Conservation (phyloP, 768 basidiomycete genomes). For the Pisolithus orientalis region DNA sequence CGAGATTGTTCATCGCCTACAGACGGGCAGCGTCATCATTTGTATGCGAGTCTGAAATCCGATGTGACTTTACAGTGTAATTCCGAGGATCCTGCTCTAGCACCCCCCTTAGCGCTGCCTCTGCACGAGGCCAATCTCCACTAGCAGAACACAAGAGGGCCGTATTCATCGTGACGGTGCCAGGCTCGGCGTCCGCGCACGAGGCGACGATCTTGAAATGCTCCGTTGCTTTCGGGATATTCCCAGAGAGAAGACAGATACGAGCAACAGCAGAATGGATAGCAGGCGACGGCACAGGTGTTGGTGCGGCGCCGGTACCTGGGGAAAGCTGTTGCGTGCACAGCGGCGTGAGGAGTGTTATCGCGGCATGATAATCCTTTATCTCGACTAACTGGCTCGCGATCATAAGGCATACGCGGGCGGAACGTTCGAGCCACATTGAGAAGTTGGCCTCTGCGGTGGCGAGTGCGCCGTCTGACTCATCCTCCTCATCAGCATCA, state of each 20-base stretch:
- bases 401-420: conserved; percentile 69
- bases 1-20: conserved; percentile 72
- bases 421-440: conserved; percentile 84
- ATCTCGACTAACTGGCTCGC: conserved; percentile 81
- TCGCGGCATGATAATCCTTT: conserved; percentile 74
- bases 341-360: conserved; percentile 61
- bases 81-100: conserved; percentile 53
- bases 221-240: conserved; percentile 49
- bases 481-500: conserved; percentile 1
- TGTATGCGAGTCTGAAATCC: background rate
- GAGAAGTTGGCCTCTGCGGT: conserved; percentile 32
- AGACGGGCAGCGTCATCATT: background rate
- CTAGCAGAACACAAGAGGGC: conserved; percentile 61
- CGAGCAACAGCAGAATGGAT: conserved; percentile 67
- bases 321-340: conserved; percentile 34
- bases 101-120: conserved; percentile 35
- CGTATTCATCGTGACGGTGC: conserved; percentile 54
- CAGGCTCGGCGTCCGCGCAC: conserved; percentile 38
- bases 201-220: conserved; percentile 42
- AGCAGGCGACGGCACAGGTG: conserved; percentile 37
- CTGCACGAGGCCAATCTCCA: conserved; percentile 63
- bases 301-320: background rate
- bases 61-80: conserved; percentile 40
- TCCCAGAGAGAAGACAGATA: conserved; percentile 69
- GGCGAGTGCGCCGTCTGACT: conserved; percentile 12